Evolutionary conservation across 768 basidiomycete genomes (phyloP), one percentile per base, ranked within the genome.

Genomic region (Postia placenta): DNA sequence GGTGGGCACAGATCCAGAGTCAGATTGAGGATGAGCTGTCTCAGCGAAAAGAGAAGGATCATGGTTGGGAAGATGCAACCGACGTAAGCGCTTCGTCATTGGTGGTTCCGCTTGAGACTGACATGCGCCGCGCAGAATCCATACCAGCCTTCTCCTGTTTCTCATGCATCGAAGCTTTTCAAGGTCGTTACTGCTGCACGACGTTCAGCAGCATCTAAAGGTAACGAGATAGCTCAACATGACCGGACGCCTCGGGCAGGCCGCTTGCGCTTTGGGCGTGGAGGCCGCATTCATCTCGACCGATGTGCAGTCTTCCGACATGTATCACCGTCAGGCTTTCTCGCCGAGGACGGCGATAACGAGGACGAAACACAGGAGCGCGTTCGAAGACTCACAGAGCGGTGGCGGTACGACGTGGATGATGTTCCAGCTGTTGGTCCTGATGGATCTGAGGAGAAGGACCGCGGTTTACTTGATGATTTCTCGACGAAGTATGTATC

Each of bases 51-150:
- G 87, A 92, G 42, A 65, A 74, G 42, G 87, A 93, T 58, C 76
- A 83, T 42, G 76, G 81, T 43, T 95, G 91, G 85, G 93, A 95
- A 56, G 93, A 97, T 60, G 72, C 75, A 45, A 75, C 90, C 54
- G 93, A 96, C 66, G 87, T 91, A 61, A 62, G 77, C 66, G 2
- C 44, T 48, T 28, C n/a, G n/a, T n/a, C n/a, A n/a, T n/a, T n/a
- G n/a, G n/a, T n/a, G n/a, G n/a, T n/a, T n/a, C 39, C 20, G 19
- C 47, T 12, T 33, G 38, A 9, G 5, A 41, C 26, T 41, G 14
- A 22, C 5, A 33, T n/a, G n/a, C n/a, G n/a, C 12, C 38, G 47
- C 43, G 3, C 53, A 90, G 86, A 79, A 79, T 52, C 74, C 85
- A 1, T 93, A 85, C 60, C 87, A 92, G 60, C 71, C 81, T 4